A percentile compares a stretch with the other conserved stretches of the same genome.
phyloP scores from a whole-genome alignment of 768 basidiomycete genomes.

The Amanita molliuscula region DNA sequence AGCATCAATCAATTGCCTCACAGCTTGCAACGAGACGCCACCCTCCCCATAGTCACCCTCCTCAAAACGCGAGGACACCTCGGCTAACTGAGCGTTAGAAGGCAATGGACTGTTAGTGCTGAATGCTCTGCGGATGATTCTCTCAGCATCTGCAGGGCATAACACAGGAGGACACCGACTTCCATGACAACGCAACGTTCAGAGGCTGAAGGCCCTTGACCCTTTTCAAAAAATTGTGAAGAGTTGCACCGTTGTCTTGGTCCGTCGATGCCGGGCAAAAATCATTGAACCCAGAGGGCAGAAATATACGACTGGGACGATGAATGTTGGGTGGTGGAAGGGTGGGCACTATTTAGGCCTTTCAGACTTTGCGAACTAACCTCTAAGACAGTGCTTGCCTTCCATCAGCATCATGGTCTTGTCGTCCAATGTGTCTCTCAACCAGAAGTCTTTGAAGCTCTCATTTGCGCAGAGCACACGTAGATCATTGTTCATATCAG shows the following conservation, averaged over 20 bases:
- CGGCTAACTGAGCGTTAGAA: slow-evolving; percentile 19
- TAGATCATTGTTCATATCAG: not conserved
- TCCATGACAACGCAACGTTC: slow-evolving; percentile 56
- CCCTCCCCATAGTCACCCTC: not conserved
- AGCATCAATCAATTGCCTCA: not conserved
- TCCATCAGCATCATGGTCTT: slow-evolving; percentile 5
- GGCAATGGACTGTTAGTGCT: slow-evolving; percentile 29
- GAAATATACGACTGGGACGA: not conserved
- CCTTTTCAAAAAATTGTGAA: slow-evolving; percentile 33
- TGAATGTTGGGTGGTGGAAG: slow-evolving; percentile 2
- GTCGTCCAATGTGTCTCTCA: not conserved
- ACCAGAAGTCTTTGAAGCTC: not conserved
- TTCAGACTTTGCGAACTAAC: not conserved
- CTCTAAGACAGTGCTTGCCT: not conserved
- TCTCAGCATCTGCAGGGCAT: not conserved
- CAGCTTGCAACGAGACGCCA: not conserved
- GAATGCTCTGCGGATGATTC: slow-evolving; percentile 32
- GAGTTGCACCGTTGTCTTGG: not conserved
- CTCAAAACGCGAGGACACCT: slow-evolving; percentile 15
- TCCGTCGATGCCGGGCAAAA: not conserved
- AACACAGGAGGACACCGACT: slow-evolving; percentile 27
- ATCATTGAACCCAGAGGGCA: not conserved
- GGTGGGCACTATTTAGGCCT: slow-evolving; percentile 1
- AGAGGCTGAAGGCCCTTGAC: slow-evolving; percentile 50
- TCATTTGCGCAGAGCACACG: not conserved